Evolutionary conservation across 177 flowering plant genomes (phyloP).

Genomic region (Vitis hybrid): DNA sequence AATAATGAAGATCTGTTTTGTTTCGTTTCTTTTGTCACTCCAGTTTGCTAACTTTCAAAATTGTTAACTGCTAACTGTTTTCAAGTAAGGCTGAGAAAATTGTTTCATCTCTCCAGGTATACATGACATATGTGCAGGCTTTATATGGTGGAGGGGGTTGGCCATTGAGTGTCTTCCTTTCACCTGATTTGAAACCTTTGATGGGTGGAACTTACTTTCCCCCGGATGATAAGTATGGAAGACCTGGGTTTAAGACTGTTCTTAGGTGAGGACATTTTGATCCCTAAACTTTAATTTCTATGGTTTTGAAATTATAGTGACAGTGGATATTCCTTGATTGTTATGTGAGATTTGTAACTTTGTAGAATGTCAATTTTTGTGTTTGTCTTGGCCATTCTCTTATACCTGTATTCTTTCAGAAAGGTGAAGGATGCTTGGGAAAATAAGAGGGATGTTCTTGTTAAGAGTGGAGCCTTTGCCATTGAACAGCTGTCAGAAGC

Average conservation of each 20-base stretch:
- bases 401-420: conserved; percentile 31
- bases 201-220: conserved; percentile 99
- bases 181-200: conserved; percentile 92
- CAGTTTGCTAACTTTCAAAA: neutral
- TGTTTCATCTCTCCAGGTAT: conserved; percentile 54
- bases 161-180: conserved; percentile 86
- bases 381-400: neutral
- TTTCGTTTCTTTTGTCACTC: neutral
- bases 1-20: too few relatives aligned
- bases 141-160: conserved; percentile 96
- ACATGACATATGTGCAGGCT: conserved; percentile 98
- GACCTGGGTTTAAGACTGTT: conserved; percentile 88
- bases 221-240: conserved; percentile 87
- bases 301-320: too few relatives aligned
- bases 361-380: neutral
- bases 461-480: conserved; percentile 77
- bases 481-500: conserved; percentile 90
- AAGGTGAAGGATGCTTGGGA: conserved; percentile 96
- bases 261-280: conserved; percentile 53
- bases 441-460: conserved; percentile 60
- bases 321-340: neutral
- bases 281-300: neutral
- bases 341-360: neutral
- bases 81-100: neutral
- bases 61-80: neutral